Base-by-base conservation (phyloP, 441 rosid genomes). In the Pelargonium cotyledonis region DNA sequence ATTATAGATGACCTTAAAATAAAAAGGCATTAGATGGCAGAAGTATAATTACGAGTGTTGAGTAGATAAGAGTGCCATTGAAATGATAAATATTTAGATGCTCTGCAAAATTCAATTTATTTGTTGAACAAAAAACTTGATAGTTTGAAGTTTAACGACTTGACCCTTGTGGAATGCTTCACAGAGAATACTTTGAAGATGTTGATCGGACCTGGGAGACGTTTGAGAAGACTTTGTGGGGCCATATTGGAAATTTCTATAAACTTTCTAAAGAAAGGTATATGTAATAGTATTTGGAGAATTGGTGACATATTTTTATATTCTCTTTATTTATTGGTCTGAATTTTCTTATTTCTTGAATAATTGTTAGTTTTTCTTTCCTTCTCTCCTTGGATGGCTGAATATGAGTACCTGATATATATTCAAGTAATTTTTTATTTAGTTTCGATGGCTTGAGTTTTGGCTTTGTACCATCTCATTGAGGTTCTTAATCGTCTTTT, bases 181-280 rank as follows among this genome's bases (percentile, higher is more conserved):
- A n/a, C 84, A 95, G 99, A 79, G 98, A 92, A 85, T 95, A 95
- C 82, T 95, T 95, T 81, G 98, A 95, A 85, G 99, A 95, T 65
- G 95, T 95, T 55, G 99, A 95, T 86, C 86, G 67, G 70, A 90
- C 90, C 1, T 95, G 99, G 98, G 99, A 92, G 83, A 95, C 92
- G 58, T 92, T 95, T 82, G 99, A 95, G 82, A 90, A 92, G 79
- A 89, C 96, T 79, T 81, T 95, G 78, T 95, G 99, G 99, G 91
- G 80, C 53, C 98, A 92, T 72, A 72, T 95, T 74, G 70, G 89
- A 73, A 92, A 90, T 84, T 90, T 86, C 75, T 88, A 86, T 77
- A 90, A 88, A 80, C 97, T 92, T 67, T 82, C 99, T 19, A 92
- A 95, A 81, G 98, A 95, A 80, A 95, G 99, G 99, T 95, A 84